Base-by-base conservation (phyloP, 495 filamentous ascomycete genomes). In the Penicilliopsis zonata region DNA sequence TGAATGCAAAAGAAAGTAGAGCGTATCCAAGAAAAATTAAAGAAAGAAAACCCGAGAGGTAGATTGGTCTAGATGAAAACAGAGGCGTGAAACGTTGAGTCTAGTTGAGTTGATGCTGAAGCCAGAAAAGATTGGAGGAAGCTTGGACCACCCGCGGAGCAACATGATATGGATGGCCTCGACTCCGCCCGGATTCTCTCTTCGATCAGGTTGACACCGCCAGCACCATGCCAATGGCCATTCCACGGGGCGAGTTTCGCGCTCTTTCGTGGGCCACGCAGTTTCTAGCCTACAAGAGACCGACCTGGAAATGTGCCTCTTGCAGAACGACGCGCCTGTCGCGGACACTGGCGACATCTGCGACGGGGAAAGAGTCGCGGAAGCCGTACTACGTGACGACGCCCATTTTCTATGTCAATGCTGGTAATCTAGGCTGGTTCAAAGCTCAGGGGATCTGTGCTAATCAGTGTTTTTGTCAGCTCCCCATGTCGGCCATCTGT, bases 321-420 rank as follows among this genome's bases (percentile, higher is more conserved):
- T 52, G 49, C 40, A 50, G 35, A 21, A 37, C 40, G 42, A 37
- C 37, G 7, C 33, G 35, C 12, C 31, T 37, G 5, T 34, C 40
- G 12, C 20, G 36, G 18, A 23, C 28, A 2, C 18, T 28, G 19
- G 28, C 25, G 18, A 13, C 59, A 15, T 39, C 41, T 16, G 32
- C 54, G 33, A 25, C 47, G 12, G 35, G 41, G 21, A 34, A 35
- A 18, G 37, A 42, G 18, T 33, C 49, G 24, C 60, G 67, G 41
- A 96, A 98, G 63, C 87, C 92, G 4, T 95, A 79, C 67, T 96
- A 95, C 69, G 67, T 95, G 44, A 96, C 90, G 3, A 86, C 84
- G 5, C 90, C 90, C 5, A 99, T 99, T 30, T 99, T 96, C 66
- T 99, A 99, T 50, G 92, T 96, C 55, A 99, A 99, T 70, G 84